A percentile compares a stretch with the other conserved stretches of the same genome.
These are phyloP conservation scores for Themeda triandra DNA, from an alignment of 176 grass and related monocot genomes.

Conservation along the genomic window DNA sequence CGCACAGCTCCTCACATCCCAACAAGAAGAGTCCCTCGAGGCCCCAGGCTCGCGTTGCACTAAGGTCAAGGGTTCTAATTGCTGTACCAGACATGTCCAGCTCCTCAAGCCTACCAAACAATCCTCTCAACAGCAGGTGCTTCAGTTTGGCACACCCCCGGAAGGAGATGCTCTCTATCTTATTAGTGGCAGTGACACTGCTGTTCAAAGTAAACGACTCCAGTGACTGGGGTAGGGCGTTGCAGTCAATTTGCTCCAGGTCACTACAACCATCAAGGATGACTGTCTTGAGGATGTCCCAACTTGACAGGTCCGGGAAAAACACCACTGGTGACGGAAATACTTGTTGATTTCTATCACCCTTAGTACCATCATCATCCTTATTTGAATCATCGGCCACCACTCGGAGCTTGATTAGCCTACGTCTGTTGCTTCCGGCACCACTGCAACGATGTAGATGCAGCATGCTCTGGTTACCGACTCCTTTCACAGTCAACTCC, in stretches of 20 bases:
- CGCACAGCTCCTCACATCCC: neutral
- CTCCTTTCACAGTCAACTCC: neutral
- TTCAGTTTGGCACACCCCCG: neutral
- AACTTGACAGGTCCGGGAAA: neutral
- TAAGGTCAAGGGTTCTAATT: neutral
- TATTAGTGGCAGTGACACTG: too few species aligned
- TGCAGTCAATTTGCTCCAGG: neutral
- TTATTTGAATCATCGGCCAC: neutral
- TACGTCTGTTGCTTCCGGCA: neutral
- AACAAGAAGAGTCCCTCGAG: neutral
- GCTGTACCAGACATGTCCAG: neutral
- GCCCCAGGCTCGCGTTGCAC: neutral
- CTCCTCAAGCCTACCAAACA: neutral
- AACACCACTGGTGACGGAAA: too few species aligned
- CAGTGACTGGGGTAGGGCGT: neutral
- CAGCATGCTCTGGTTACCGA: neutral
- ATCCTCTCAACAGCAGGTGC: neutral
- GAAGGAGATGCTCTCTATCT: neutral
- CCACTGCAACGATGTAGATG: neutral
- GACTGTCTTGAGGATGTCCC: neutral
- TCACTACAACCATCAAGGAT: neutral
- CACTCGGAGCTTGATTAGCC: neutral
- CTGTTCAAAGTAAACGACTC: neutral
- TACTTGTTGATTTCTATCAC: too few species aligned
- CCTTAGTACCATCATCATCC: neutral